Evolutionary conservation across 139 green algal genomes (phyloP).

Genomic region (Haematococcus lacustris): DNA sequence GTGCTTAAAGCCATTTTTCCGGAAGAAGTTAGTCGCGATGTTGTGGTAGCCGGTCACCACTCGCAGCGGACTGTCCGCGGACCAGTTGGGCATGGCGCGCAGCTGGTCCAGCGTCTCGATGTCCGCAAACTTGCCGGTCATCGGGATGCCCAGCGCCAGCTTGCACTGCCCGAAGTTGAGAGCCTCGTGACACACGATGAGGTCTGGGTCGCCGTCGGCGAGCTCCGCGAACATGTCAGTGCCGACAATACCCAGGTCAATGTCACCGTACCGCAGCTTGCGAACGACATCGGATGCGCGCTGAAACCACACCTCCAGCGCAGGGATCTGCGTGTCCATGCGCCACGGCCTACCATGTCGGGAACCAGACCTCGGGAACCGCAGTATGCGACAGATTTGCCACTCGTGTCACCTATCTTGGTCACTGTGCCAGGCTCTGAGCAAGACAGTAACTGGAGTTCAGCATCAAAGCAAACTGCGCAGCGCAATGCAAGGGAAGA

Average conservation of each 20-base stretch:
- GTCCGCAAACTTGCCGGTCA: conserved; percentile 36
- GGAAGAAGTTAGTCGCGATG: conserved; percentile 72
- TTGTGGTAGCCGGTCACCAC: conserved; percentile 59
- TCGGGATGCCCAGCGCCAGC: conserved; percentile 87
- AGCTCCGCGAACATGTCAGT: conserved; percentile 93
- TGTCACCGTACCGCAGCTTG: conserved; percentile 82
- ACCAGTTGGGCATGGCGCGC: conserved; percentile 75
- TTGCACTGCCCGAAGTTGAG: conserved; percentile 90
- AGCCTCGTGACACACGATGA: conserved; percentile 69
- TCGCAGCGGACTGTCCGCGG: conserved; percentile 61
- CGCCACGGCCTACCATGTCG: no score
- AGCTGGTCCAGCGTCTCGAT: conserved; percentile 67
- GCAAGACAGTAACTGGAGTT: no score
- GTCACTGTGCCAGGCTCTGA: no score
- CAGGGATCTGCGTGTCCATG: conserved; percentile 78
- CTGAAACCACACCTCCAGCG: conserved; percentile 98
- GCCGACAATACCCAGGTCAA: conserved; percentile 97
- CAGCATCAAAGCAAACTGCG: no score
- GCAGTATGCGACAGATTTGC: no score
- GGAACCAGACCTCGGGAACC: no score
- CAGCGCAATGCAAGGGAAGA: no score
- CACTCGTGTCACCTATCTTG: no score
- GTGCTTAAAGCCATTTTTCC: conserved; percentile 75
- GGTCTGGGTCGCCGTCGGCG: conserved; percentile 53
- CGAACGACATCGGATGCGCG: conserved; percentile 90